phyloP scores from a whole-genome alignment of 2,329 filamentous ascomycete species.

The Cladorrhinum sp. region DNA sequence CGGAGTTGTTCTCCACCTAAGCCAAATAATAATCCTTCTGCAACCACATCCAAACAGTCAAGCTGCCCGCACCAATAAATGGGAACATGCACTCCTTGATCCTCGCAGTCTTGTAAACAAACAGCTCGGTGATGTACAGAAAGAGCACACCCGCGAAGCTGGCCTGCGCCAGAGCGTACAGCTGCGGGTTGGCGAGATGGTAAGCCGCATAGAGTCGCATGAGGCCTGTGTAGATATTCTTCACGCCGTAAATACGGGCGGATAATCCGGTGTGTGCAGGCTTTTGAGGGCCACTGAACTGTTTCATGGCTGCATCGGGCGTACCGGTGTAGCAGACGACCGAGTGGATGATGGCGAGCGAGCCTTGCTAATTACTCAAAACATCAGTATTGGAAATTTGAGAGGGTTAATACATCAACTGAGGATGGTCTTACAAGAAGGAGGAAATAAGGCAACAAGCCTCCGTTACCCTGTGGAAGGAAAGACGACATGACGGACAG shows the following conservation, averaged over 20 bases:
- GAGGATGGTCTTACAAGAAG: conserved; percentile 26
- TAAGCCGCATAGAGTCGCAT: conserved; percentile 37
- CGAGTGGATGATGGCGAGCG: not conserved
- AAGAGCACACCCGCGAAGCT: conserved; percentile 34
- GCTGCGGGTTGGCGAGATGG: conserved; percentile 30
- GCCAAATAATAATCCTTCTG: not conserved
- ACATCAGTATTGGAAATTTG: not conserved
- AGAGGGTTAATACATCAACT: not conserved
- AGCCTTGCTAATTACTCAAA: not conserved
- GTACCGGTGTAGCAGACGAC: conserved; percentile 30
- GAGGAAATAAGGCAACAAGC: conserved; percentile 32
- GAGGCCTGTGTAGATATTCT: conserved; percentile 36
- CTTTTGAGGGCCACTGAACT: conserved; percentile 32
- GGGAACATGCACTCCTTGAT: conserved; percentile 20
- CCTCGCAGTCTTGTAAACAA: conserved; percentile 29
- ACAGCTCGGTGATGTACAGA: conserved; percentile 30
- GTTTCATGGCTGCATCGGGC: conserved; percentile 17
- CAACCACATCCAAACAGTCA: not conserved
- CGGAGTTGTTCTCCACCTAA: no score
- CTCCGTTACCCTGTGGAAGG: conserved; percentile 10
- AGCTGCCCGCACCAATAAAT: not conserved
- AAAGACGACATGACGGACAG: not conserved
- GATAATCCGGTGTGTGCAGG: conserved; percentile 30
- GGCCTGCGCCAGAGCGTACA: conserved; percentile 33
- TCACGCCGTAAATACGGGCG: conserved; percentile 35